Percentiles rank a stretch among this genome's conserved stretches.
Evolutionary conservation across 2,329 filamentous ascomycete genomes (phyloP).

Genomic region (Tolypocladium guangdongense): DNA sequence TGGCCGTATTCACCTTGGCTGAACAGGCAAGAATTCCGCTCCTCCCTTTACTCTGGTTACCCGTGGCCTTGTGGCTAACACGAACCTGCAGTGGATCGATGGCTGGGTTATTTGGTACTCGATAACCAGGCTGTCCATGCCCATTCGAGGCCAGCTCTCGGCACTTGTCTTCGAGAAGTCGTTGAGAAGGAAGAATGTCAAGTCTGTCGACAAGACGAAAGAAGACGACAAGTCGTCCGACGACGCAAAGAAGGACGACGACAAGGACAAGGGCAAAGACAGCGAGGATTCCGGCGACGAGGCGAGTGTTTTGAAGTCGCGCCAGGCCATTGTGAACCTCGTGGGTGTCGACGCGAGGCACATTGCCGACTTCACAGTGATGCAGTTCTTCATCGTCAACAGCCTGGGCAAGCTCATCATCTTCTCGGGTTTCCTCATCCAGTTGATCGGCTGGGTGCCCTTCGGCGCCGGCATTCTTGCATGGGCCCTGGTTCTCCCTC

Average conservation of each 20-base stretch:
- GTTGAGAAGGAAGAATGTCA: conserved; percentile 66
- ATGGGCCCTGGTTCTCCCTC: conserved; percentile 52
- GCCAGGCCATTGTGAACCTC: conserved; percentile 65
- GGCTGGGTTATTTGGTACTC: conserved; percentile 57
- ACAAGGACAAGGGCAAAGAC: conserved; percentile 21
- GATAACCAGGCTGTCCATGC: conserved; percentile 50
- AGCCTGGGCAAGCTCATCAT: conserved; percentile 53
- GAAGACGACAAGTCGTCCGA: conserved; percentile 18
- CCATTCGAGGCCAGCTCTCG: conserved; percentile 58
- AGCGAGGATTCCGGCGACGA: conserved; percentile 38
- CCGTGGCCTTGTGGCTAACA: not conserved
- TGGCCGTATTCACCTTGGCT: conserved; percentile 49
- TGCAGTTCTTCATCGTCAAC: conserved; percentile 53
- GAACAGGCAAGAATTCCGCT: conserved; percentile 26
- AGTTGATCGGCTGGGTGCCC: conserved; percentile 61
- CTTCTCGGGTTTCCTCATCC: conserved; percentile 54
- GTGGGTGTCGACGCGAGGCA: conserved; percentile 66
- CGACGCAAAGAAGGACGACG: conserved; percentile 8
- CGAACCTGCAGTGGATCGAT: conserved; percentile 40
- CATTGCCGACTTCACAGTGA: conserved; percentile 57
- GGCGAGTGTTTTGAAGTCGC: conserved; percentile 38
- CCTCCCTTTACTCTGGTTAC: not conserved
- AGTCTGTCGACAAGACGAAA: conserved; percentile 42
- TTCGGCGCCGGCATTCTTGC: conserved; percentile 54
- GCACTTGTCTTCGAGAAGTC: conserved; percentile 68